A percentile compares a stretch with the other conserved stretches of the same genome.
phyloP scores from a whole-genome alignment of 2,329 filamentous ascomycete genomes.

The Mariannaea elegans region DNA sequence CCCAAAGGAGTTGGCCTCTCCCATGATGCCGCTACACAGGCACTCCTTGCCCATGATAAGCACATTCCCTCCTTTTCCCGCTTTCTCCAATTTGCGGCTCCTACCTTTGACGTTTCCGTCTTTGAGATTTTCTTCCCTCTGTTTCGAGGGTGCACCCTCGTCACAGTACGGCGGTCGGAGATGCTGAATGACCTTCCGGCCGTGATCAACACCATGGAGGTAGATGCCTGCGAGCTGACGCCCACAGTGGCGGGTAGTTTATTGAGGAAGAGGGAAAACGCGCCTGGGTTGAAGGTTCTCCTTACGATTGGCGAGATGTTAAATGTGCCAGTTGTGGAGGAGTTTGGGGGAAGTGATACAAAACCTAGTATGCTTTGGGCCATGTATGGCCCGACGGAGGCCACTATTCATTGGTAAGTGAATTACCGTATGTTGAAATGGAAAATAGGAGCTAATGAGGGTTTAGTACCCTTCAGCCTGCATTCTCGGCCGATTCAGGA shows the following conservation, averaged over 20 bases:
- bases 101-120: slow-evolving; percentile 93
- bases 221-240: slow-evolving; percentile 89
- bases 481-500: slow-evolving; percentile 64
- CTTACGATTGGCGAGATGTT: slow-evolving; percentile 96
- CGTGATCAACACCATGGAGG: slow-evolving; percentile 68
- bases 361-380: slow-evolving; percentile 78
- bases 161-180: slow-evolving; percentile 72
- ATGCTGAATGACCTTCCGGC: slow-evolving; percentile 80
- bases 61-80: slow-evolving; percentile 80
- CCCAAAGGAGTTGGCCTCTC: slow-evolving; percentile 89
- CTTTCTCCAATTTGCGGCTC: slow-evolving; percentile 91
- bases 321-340: slow-evolving; percentile 76
- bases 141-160: slow-evolving; percentile 76
- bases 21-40: slow-evolving; percentile 82
- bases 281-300: slow-evolving; percentile 74
- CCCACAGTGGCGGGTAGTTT: slow-evolving; percentile 86
- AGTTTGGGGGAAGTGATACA: slow-evolving; percentile 72
- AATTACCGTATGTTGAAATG: background rate
- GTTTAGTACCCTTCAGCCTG: slow-evolving; percentile 72
- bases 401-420: slow-evolving; percentile 80
- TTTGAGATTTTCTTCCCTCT: slow-evolving; percentile 95
- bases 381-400: slow-evolving; percentile 96
- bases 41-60: slow-evolving; percentile 80
- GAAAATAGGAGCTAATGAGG: slow-evolving; percentile 8
- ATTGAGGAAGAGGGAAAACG: slow-evolving; percentile 71